phyloP scores from a whole-genome alignment of 2,329 filamentous ascomycete genomes.

The Pseudocercospora eumusae region DNA sequence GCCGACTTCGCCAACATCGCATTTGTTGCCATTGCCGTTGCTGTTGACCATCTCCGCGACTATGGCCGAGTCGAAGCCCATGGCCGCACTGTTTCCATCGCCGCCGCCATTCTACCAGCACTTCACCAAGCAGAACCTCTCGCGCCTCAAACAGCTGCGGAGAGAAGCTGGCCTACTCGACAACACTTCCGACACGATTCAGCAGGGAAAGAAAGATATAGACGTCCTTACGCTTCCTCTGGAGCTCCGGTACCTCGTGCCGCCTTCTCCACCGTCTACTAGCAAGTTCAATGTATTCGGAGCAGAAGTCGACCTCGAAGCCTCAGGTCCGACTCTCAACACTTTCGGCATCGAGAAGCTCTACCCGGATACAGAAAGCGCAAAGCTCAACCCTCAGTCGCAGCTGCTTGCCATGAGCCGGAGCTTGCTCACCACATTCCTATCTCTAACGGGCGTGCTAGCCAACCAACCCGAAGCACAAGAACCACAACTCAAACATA shows the following conservation, averaged over 20 bases:
- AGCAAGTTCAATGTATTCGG: constrained; percentile 77
- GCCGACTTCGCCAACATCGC: neutral
- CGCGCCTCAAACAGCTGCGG: constrained; percentile 51
- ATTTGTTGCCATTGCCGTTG: neutral
- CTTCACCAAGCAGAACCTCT: constrained; percentile 76
- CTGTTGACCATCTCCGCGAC: neutral
- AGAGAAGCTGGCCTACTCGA: constrained; percentile 28
- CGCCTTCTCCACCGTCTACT: constrained; percentile 70
- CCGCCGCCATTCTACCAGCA: constrained; percentile 88
- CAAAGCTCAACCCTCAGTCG: constrained; percentile 51
- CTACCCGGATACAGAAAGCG: constrained; percentile 53
- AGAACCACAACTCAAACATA: constrained; percentile 71
- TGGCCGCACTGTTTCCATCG: constrained; percentile 69
- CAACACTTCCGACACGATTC: constrained; percentile 28
- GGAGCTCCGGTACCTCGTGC: constrained; percentile 75
- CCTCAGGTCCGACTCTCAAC: constrained; percentile 66
- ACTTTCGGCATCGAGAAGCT: constrained; percentile 72
- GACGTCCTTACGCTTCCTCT: constrained; percentile 59
- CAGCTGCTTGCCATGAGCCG: constrained; percentile 73
- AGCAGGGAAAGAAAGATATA: constrained; percentile 23
- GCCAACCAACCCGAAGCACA: constrained; percentile 65
- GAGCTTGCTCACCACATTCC: constrained; percentile 81
- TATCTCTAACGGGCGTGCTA: constrained; percentile 76
- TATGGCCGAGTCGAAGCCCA: constrained; percentile 2
- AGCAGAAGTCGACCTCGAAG: constrained; percentile 61